Conservation (phyloP, 2,329 filamentous ascomycete genomes). For the Ascochyta clinopodiicola region DNA sequence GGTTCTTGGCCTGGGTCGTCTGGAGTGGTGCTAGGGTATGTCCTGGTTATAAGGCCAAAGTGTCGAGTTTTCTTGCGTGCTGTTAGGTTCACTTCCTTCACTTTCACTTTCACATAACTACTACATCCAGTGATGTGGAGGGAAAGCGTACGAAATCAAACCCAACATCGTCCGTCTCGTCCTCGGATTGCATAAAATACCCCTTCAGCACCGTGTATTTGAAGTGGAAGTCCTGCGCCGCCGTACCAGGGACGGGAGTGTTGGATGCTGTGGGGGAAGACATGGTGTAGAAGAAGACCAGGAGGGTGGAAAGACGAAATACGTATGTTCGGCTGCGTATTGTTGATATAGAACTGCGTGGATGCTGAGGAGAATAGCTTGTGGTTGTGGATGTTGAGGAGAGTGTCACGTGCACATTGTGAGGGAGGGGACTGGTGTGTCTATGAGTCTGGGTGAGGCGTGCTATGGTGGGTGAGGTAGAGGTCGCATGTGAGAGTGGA, state of each 20-base stretch:
- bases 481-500: background rate
- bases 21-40: conserved; percentile 52
- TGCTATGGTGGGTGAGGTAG: background rate
- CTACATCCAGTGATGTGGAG: background rate
- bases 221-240: conserved; percentile 50
- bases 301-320: background rate
- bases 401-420: background rate
- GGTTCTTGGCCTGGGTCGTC: conserved; percentile 26
- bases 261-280: conserved; percentile 2
- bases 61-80: conserved; percentile 61
- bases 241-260: background rate
- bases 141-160: conserved; percentile 67
- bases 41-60: conserved; percentile 70
- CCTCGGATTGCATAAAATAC: conserved; percentile 69
- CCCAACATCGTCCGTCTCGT: conserved; percentile 58
- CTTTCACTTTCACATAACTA: no score
- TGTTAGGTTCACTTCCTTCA: background rate
- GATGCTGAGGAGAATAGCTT: background rate
- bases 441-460: background rate
- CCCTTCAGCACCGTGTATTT: conserved; percentile 66
- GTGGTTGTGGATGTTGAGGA: background rate
- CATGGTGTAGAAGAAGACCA: conserved; percentile 17
- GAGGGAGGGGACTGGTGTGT: background rate
- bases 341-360: no score
- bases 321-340: conserved; percentile 10